Conservation (phyloP, 2,329 filamentous ascomycete genomes). For the Helotiales sp. region DNA sequence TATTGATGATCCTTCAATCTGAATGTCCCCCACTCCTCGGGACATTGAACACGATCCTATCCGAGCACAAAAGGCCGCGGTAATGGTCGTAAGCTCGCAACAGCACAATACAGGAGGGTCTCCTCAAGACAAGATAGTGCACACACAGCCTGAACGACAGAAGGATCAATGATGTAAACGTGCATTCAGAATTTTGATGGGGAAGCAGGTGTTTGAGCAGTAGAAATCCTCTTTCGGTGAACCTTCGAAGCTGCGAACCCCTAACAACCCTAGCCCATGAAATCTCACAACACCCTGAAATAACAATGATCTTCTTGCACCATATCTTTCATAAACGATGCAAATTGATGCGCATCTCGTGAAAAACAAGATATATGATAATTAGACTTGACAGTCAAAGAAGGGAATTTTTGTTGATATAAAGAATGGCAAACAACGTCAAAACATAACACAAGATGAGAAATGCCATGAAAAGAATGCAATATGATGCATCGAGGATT, state of each 20-base stretch:
- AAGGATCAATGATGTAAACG: neutral
- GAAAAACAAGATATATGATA: neutral
- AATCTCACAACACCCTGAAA: neutral
- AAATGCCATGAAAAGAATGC: neutral
- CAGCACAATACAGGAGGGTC: neutral
- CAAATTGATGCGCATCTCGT: neutral
- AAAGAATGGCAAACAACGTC: neutral
- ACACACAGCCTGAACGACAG: neutral
- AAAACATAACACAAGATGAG: neutral
- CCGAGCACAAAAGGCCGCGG: too few relatives aligned
- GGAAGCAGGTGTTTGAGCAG: neutral
- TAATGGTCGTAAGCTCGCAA: neutral
- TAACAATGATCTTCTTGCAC: neutral
- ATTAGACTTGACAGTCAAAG: neutral
- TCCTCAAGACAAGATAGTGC: neutral
- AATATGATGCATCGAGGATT: neutral
- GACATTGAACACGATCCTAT: too few relatives aligned
- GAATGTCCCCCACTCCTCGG: too few relatives aligned
- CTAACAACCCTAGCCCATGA: neutral
- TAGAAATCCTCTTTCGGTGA: too few relatives aligned
- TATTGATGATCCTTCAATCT: conserved; percentile 5
- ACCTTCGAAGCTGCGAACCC: neutral
- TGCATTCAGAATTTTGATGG: neutral
- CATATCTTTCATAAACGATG: neutral
- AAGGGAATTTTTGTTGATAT: neutral